Conservation (phyloP, 176 grass and related monocot species). For the Sorghum bicolor region DNA sequence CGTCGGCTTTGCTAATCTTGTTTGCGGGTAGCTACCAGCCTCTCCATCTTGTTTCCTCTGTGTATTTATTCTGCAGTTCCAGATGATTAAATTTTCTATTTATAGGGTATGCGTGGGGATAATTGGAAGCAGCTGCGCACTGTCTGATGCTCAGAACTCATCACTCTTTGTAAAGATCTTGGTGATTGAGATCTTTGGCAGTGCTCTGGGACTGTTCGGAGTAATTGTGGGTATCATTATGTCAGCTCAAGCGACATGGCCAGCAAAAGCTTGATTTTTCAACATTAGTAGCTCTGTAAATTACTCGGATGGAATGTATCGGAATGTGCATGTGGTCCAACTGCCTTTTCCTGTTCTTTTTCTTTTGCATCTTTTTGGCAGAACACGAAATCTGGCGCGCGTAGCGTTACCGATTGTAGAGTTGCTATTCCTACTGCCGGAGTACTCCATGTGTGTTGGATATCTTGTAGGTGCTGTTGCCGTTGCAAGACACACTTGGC, state of each 20-base stretch:
- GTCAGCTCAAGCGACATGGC: conserved; percentile 97
- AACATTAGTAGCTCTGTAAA: conserved; percentile 30
- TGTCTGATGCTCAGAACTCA: conserved; percentile 97
- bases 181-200: conserved; percentile 98
- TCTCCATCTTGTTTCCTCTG: conserved; percentile 15
- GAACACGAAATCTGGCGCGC: conserved; percentile 15
- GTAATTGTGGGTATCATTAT: conserved; percentile 98
- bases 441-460: conserved; percentile 17
- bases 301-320: conserved; percentile 31
- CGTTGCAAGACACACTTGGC: conserved; percentile 36
- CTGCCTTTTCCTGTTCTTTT: not conserved
- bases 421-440: conserved; percentile 37
- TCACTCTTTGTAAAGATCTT: conserved; percentile 95
- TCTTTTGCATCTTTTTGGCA: conserved; percentile 23
- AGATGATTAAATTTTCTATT: conserved; percentile 10
- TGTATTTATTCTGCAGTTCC: not conserved
- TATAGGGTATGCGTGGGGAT: conserved; percentile 90
- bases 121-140: conserved; percentile 95
- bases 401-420: conserved; percentile 45
- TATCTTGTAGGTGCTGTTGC: conserved; percentile 45
- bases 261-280: conserved; percentile 42
- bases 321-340: conserved; percentile 10
- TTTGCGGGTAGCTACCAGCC: conserved; percentile 67
- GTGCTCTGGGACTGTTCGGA: conserved; percentile 91
- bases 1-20: conserved; percentile 93